Evolutionary conservation across 1,284 basidiomycete species (phyloP).

Genomic region (Tilletia walkeri): DNA sequence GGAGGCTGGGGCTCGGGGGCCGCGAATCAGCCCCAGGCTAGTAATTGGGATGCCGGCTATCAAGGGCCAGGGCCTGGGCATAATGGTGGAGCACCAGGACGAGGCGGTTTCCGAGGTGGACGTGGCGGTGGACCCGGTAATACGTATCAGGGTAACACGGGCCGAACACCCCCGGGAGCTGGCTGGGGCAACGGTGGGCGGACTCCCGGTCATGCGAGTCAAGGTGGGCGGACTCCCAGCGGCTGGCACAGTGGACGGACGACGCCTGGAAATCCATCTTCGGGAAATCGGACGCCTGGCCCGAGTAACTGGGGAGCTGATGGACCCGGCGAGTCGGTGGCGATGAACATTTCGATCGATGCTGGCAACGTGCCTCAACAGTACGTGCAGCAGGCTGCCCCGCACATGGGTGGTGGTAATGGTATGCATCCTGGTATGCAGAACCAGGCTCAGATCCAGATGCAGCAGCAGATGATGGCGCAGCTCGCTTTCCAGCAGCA

Average conservation of each 20-base stretch:
- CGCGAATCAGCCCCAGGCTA: not conserved
- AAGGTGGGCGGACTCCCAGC: not conserved
- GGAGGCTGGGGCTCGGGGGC: not conserved
- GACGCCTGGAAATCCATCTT: slow-evolving; percentile 2
- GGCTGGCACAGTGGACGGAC: not conserved
- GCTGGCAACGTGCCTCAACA: not conserved
- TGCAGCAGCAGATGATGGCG: slow-evolving; percentile 1
- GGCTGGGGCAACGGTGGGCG: slow-evolving; percentile 5
- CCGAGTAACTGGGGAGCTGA: slow-evolving; percentile 11
- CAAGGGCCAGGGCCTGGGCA: not conserved
- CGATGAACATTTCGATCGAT: not conserved
- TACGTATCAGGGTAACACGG: not conserved
- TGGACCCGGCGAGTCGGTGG: slow-evolving; percentile 8
- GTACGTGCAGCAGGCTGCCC: not conserved
- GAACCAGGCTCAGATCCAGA: not conserved
- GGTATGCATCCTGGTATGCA: not conserved
- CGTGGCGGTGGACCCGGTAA: not conserved
- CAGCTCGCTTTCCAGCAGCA: not conserved
- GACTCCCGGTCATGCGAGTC: not conserved
- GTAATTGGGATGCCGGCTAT: slow-evolving; percentile 8
- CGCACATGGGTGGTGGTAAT: slow-evolving; percentile 1
- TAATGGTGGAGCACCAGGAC: not conserved
- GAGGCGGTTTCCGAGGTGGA: slow-evolving; percentile 6
- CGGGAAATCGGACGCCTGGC: slow-evolving; percentile 2
- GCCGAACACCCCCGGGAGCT: slow-evolving; percentile 1